phyloP scores from a whole-genome alignment of 257 asterid species.

The Mentha longifolia region DNA sequence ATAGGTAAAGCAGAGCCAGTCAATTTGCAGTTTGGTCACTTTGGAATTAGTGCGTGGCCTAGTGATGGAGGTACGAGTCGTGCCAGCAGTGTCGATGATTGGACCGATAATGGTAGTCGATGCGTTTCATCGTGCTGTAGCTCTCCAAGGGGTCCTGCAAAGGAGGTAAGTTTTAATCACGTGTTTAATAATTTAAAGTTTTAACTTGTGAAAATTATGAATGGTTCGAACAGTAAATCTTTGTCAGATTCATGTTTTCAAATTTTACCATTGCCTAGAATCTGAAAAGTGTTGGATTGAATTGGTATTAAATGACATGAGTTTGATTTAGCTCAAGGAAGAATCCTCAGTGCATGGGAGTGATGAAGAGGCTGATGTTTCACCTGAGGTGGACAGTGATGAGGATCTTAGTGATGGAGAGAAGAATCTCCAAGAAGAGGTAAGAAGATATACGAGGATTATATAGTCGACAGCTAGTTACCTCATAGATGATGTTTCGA shows the following conservation, averaged over 20 bases:
- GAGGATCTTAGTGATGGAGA: constrained; percentile 73
- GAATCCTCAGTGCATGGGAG: constrained; percentile 80
- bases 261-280: background rate
- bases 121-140: constrained; percentile 88
- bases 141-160: constrained; percentile 81
- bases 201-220: constrained; percentile 10
- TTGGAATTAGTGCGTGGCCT: constrained; percentile 91
- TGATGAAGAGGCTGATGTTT: constrained; percentile 82
- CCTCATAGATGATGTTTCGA: background rate
- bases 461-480: background rate
- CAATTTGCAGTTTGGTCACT: constrained; percentile 88
- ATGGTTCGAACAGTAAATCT: background rate
- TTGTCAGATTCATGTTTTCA: too few species aligned
- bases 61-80: constrained; percentile 86
- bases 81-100: constrained; percentile 87
- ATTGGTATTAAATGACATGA: background rate
- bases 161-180: constrained; percentile 59
- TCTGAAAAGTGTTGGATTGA: background rate
- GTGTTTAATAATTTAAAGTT: background rate
- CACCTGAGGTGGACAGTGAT: constrained; percentile 75
- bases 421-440: constrained; percentile 69
- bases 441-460: constrained; percentile 28
- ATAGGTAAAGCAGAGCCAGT: constrained; percentile 84
- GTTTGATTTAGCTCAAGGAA: constrained; percentile 71
- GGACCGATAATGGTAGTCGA: constrained; percentile 75